Evolutionary conservation across 805 yeast genomes (phyloP).

Genomic region (Starmerella asiatica): DNA sequence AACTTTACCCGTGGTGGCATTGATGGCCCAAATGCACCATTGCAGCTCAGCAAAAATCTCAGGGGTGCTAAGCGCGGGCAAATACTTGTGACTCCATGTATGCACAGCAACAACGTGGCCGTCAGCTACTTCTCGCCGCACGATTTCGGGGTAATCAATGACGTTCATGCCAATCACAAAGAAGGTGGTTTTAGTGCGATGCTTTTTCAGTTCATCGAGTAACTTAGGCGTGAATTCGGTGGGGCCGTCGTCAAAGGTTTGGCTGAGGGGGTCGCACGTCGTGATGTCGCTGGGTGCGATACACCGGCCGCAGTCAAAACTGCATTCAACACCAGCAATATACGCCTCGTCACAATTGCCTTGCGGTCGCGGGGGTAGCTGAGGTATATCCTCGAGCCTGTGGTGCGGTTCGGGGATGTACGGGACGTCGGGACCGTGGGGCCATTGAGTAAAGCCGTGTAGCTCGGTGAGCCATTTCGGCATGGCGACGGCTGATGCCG

Average conservation of each 20-base stretch:
- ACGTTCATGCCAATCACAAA: slow-evolving; percentile 77
- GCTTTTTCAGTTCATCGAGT: slow-evolving; percentile 33
- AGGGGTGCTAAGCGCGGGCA: slow-evolving; percentile 67
- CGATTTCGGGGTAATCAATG: slow-evolving; percentile 61
- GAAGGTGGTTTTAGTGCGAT: slow-evolving; percentile 49
- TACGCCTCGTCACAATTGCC: slow-evolving; percentile 43
- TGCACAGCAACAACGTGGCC: slow-evolving; percentile 83
- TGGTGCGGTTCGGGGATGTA: slow-evolving; percentile 61
- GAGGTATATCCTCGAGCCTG: slow-evolving; percentile 43
- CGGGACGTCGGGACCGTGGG: slow-evolving; percentile 51
- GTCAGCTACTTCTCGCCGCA: slow-evolving; percentile 37
- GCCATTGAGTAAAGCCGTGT: slow-evolving; percentile 72
- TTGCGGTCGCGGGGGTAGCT: slow-evolving; percentile 22
- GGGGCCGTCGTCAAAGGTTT: slow-evolving; percentile 95
- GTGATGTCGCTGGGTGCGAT: slow-evolving; percentile 60
- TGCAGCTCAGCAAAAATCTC: slow-evolving; percentile 76
- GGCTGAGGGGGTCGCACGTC: slow-evolving; percentile 63
- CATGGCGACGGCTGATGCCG: slow-evolving; percentile 28
- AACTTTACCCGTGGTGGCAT: slow-evolving; percentile 73
- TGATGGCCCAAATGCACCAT: slow-evolving; percentile 98
- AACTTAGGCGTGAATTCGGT: slow-evolving; percentile 53
- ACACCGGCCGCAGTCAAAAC: slow-evolving; percentile 79
- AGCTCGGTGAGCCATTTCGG: slow-evolving; percentile 69
- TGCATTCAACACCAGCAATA: slow-evolving; percentile 33
- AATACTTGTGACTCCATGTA: slow-evolving; percentile 82